phyloP scores from a whole-genome alignment of 1,139 yeast species.

The Entelexis paramagnoliae region DNA sequence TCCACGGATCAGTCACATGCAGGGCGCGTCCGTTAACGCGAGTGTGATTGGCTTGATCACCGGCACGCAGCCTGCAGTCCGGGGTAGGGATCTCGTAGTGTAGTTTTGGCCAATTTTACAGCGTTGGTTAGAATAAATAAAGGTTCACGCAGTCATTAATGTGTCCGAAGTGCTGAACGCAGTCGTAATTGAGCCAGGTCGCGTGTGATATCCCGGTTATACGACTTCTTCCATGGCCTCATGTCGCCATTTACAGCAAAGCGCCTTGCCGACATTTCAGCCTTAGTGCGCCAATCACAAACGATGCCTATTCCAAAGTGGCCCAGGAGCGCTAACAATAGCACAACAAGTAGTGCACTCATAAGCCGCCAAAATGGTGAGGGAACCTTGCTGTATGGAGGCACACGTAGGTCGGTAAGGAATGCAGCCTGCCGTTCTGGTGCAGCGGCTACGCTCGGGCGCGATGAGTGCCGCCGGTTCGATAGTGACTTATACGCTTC shows the following conservation, averaged over 20 bases:
- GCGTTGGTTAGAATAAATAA: neutral
- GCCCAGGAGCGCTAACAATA: neutral
- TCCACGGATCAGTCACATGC: neutral
- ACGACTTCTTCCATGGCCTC: slow-evolving; percentile 9
- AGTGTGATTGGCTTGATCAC: neutral
- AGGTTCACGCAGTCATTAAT: neutral
- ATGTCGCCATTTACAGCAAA: neutral
- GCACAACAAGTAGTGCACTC: neutral
- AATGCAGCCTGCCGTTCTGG: too few species aligned
- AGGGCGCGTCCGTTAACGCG: neutral
- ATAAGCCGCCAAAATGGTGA: neutral
- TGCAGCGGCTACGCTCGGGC: too few species aligned
- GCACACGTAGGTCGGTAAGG: too few species aligned
- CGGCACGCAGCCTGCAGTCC: neutral
- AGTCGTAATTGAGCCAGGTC: neutral
- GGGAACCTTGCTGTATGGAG: too few species aligned
- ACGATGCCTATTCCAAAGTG: neutral
- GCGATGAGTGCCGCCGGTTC: too few species aligned
- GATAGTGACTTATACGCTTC: too few species aligned
- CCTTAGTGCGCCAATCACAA: neutral
- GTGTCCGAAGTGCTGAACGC: neutral
- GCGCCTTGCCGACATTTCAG: neutral
- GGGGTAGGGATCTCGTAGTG: too few species aligned
- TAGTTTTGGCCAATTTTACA: neutral
- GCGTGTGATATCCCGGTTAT: neutral